A percentile compares a stretch with the other conserved stretches of the same genome.
Conservation (phyloP, 1,284 basidiomycete species). For the Naganishia sp. region DNA sequence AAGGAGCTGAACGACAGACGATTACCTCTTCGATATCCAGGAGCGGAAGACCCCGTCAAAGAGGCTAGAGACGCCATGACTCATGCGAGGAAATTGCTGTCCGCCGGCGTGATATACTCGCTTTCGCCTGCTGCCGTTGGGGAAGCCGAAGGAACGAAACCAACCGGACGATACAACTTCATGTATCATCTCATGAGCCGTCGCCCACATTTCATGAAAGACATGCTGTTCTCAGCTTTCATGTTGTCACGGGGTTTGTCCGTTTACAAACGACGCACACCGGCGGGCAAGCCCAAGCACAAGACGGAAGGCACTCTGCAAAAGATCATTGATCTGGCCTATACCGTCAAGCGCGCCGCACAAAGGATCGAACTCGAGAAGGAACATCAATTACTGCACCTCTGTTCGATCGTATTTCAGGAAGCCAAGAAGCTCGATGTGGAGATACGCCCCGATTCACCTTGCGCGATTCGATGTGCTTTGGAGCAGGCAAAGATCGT, state of each 20-base stretch:
- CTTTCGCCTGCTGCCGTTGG: neutral
- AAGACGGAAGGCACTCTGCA: conserved; percentile 17
- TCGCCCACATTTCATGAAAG: neutral
- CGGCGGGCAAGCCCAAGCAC: conserved; percentile 12
- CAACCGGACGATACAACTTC: conserved; percentile 11
- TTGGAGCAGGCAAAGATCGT: conserved; percentile 20
- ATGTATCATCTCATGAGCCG: conserved; percentile 18
- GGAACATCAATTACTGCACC: conserved; percentile 13
- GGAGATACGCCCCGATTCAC: conserved; percentile 2
- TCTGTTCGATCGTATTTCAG: neutral
- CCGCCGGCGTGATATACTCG: conserved; percentile 10
- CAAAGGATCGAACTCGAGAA: conserved; percentile 18
- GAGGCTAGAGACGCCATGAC: conserved; percentile 12
- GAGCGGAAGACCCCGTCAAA: conserved; percentile 13
- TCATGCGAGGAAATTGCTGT: conserved; percentile 8
- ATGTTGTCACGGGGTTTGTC: conserved; percentile 3
- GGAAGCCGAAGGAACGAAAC: neutral
- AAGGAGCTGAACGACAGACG: conserved; percentile 21
- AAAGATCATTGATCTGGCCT: conserved; percentile 8
- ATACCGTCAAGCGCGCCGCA: conserved; percentile 3
- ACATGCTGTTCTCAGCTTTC: conserved; percentile 13
- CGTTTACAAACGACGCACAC: conserved; percentile 8
- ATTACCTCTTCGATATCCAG: conserved; percentile 15
- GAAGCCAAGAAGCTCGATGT: neutral
- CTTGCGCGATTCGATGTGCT: conserved; percentile 16